Conservation (phyloP, 257 asterid genomes). For the Nyctanthes arbortristis region DNA sequence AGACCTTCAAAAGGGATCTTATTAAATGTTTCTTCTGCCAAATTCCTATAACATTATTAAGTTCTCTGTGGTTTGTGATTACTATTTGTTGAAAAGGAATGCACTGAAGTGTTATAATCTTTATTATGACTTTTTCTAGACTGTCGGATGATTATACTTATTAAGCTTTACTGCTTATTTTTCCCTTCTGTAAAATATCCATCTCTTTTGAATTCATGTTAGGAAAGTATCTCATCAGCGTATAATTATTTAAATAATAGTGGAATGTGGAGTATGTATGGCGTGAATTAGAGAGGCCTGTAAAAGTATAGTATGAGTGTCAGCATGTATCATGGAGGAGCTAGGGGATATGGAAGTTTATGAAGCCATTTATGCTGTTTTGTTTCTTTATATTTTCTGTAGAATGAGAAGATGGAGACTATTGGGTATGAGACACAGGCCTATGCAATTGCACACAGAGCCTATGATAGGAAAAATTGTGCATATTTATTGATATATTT, state of each 20-base stretch:
- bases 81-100: neutral
- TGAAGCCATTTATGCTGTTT: neutral
- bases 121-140: neutral
- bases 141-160: neutral
- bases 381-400: slow-evolving; percentile 19
- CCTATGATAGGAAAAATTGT: too few species aligned
- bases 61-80: neutral
- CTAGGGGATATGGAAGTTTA: slow-evolving; percentile 48
- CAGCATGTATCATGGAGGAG: slow-evolving; percentile 85
- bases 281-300: slow-evolving; percentile 53
- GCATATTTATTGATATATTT: too few species aligned
- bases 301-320: slow-evolving; percentile 67
- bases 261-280: slow-evolving; percentile 74
- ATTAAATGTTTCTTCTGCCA: neutral
- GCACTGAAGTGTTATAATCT: neutral
- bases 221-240: slow-evolving; percentile 80
- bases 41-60: slow-evolving; percentile 3
- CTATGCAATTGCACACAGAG: slow-evolving; percentile 79
- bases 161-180: neutral
- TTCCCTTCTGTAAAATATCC: slow-evolving; percentile 13
- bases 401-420: slow-evolving; percentile 80
- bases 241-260: slow-evolving; percentile 66
- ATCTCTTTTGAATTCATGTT: slow-evolving; percentile 24
- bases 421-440: slow-evolving; percentile 96
- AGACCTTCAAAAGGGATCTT: neutral